Conservation (phyloP, 2,329 filamentous ascomycete species). For the Fulvia fulva region DNA sequence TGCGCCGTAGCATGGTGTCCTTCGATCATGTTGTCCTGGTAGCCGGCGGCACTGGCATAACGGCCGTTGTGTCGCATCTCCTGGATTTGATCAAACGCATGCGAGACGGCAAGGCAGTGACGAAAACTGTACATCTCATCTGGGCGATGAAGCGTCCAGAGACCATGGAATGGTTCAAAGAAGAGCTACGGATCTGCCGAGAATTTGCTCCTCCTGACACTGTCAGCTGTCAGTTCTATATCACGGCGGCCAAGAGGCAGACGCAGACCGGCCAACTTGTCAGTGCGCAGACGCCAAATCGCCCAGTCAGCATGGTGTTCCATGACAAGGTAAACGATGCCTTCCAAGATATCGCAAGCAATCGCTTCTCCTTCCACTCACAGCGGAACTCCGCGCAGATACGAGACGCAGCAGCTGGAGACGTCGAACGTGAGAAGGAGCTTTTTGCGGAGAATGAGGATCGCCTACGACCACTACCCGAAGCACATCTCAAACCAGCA, state of each 20-base stretch:
- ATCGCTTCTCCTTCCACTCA: slow-evolving; percentile 48
- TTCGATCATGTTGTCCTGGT: slow-evolving; percentile 94
- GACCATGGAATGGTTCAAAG: slow-evolving; percentile 96
- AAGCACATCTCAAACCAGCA: slow-evolving; percentile 40
- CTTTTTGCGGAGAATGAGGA: slow-evolving; percentile 80
- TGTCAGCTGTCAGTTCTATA: slow-evolving; percentile 91
- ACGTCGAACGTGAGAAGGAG: slow-evolving; percentile 73
- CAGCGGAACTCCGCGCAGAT: slow-evolving; percentile 64
- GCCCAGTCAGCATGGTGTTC: slow-evolving; percentile 68
- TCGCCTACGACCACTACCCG: slow-evolving; percentile 74
- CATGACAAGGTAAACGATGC: slow-evolving; percentile 86
- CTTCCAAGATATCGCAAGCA: slow-evolving; percentile 79
- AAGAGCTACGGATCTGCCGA: slow-evolving; percentile 86
- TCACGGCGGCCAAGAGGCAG: slow-evolving; percentile 69
- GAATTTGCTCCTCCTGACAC: slow-evolving; percentile 84
- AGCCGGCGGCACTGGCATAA: slow-evolving; percentile 91
- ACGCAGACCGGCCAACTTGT: slow-evolving; percentile 45
- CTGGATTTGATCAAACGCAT: slow-evolving; percentile 94
- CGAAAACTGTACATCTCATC: slow-evolving; percentile 83
- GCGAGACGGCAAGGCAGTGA: slow-evolving; percentile 90
- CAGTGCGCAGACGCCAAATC: slow-evolving; percentile 50
- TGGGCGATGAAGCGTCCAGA: slow-evolving; percentile 90
- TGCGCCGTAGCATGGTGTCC: slow-evolving; percentile 81
- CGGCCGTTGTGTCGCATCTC: slow-evolving; percentile 84
- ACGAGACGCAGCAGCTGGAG: slow-evolving; percentile 72